Percentiles rank a stretch among this genome's conserved stretches.
phyloP scores from a whole-genome alignment of 208 protist genomes.

The Trypanosoma platydactyli region DNA sequence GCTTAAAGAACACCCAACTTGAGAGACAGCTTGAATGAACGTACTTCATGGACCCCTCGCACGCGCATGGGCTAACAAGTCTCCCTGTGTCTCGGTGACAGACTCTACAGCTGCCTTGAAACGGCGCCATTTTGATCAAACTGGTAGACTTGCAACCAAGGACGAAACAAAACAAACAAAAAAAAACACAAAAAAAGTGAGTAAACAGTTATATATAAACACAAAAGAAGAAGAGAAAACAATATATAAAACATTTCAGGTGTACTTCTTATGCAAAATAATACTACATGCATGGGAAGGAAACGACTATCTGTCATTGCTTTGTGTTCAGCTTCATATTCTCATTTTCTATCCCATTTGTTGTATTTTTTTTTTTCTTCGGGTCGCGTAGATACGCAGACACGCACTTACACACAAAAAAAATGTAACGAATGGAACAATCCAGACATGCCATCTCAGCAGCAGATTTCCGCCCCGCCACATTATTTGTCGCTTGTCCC shows the following conservation, averaged over 20 bases:
- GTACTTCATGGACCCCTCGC: constrained; percentile 37
- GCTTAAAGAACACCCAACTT: constrained; percentile 27
- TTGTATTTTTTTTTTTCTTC: too few species aligned
- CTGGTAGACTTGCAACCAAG: neutral
- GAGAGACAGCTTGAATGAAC: constrained; percentile 39
- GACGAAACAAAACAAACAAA: constrained; percentile 11
- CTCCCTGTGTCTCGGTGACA: constrained; percentile 29
- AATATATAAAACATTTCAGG: constrained; percentile 10
- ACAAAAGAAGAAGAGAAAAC: constrained; percentile 1
- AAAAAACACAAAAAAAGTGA: neutral
- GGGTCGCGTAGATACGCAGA: neutral
- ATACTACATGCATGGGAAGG: neutral
- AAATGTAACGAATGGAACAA: neutral
- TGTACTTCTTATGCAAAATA: neutral
- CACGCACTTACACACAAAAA: neutral
- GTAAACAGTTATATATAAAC: neutral
- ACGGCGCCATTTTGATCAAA: constrained; percentile 13
- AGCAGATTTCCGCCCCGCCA: too few species aligned
- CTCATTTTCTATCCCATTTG: too few species aligned
- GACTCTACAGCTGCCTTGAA: constrained; percentile 28
- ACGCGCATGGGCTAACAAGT: constrained; percentile 35
- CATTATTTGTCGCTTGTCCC: too few species aligned
- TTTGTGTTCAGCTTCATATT: too few species aligned
- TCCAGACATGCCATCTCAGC: neutral
- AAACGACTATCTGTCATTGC: too few species aligned